A percentile compares a stretch with the other conserved stretches of the same genome.
These are phyloP conservation scores for Uromyces viciae-fabae DNA, from an alignment of 1,284 basidiomycete genomes.

Conservation along the genomic window DNA sequence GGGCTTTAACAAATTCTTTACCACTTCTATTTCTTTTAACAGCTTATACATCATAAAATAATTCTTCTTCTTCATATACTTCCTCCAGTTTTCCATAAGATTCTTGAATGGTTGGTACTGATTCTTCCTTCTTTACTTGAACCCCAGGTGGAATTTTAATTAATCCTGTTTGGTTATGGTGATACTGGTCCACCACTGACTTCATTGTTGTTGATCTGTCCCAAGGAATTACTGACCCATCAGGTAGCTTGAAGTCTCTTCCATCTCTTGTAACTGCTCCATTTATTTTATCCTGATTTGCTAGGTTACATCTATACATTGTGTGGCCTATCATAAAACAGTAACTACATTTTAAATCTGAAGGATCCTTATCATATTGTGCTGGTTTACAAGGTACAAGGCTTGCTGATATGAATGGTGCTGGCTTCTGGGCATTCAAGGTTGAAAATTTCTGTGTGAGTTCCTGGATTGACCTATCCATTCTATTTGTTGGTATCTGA, in stretches of 20 bases:
- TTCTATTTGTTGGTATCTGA: background rate
- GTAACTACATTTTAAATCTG: background rate
- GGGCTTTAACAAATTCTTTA: background rate
- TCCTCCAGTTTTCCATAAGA: constrained; percentile 5
- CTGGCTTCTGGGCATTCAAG: background rate
- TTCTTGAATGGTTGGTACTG: background rate
- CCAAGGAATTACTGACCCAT: background rate
- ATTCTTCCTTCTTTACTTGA: background rate
- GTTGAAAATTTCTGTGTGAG: background rate
- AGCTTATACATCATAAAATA: background rate
- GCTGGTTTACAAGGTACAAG: background rate
- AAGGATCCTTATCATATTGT: background rate
- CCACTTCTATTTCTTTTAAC: background rate
- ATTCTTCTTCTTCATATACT: background rate
- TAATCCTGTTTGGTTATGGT: background rate
- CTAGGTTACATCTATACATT: background rate
- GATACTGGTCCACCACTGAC: background rate
- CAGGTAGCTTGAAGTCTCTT: background rate
- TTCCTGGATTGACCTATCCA: background rate
- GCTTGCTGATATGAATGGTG: background rate
- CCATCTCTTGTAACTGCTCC: background rate
- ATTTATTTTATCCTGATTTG: background rate
- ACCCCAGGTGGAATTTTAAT: background rate
- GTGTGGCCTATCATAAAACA: background rate
- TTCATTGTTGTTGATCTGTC: background rate